A percentile compares a stretch with the other conserved stretches of the same genome.
These are phyloP conservation scores for Eucalyptus microcorys DNA, from an alignment of 345 rosid species.

Conservation along the genomic window DNA sequence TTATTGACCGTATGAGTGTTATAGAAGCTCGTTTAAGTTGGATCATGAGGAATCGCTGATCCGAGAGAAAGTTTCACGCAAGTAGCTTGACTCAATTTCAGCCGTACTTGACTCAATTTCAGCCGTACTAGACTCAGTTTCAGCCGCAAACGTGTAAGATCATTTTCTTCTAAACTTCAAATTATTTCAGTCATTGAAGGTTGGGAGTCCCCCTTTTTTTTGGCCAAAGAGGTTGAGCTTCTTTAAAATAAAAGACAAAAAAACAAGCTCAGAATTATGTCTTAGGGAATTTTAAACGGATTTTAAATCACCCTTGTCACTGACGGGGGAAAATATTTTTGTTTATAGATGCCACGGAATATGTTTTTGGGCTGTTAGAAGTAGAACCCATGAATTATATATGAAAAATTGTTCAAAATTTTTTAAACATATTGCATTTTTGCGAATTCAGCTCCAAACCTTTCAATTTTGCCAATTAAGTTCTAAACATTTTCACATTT, in stretches of 20 bases:
- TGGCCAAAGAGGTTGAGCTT: neutral
- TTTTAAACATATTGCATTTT: no score
- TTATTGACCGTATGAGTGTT: neutral
- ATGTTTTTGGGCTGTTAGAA: no score
- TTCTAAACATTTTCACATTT: no score
- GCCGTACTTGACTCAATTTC: neutral
- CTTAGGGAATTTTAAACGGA: neutral
- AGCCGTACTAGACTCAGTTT: neutral
- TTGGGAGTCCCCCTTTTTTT: neutral
- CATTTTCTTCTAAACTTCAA: neutral
- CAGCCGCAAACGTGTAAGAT: neutral
- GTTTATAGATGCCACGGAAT: neutral
- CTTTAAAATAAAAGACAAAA: neutral
- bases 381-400: no score
- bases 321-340: neutral
- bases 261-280: neutral
- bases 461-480: no score
- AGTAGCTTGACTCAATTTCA: neutral
- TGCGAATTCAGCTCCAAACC: rapidly evolving
- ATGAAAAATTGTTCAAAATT: no score
- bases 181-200: neutral
- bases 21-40: no score
- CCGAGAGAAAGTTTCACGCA: neutral
- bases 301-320: neutral
- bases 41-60: no score